phyloP scores from a whole-genome alignment of 345 rosid genomes.

The Gynandropsis gynandra region DNA sequence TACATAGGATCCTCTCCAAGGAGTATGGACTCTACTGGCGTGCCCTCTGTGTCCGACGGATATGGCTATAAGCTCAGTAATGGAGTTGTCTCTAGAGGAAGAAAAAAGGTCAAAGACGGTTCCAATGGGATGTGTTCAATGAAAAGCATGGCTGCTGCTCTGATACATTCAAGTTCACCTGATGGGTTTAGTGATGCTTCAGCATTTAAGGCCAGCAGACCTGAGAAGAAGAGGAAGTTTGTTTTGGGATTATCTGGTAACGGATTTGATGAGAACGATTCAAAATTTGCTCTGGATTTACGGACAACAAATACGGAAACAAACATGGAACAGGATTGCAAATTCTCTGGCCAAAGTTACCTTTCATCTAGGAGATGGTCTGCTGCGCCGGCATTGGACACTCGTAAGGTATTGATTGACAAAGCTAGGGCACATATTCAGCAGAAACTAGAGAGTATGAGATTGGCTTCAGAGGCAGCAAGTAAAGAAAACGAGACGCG shows the following conservation, averaged over 20 bases:
- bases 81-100: constrained; percentile 33
- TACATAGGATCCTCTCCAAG: constrained; percentile 51
- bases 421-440: constrained; percentile 62
- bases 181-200: constrained; percentile 30
- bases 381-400: constrained; percentile 62
- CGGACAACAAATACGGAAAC: constrained; percentile 30
- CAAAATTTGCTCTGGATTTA: constrained; percentile 36
- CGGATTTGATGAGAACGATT: constrained; percentile 52
- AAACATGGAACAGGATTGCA: constrained; percentile 35
- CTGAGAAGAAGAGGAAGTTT: constrained; percentile 78
- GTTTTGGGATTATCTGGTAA: constrained; percentile 39
- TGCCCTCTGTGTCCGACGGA: constrained; percentile 42
- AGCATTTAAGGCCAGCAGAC: constrained; percentile 38
- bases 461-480: constrained; percentile 39
- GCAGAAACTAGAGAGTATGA: constrained; percentile 57
- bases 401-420: constrained; percentile 68
- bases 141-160: constrained; percentile 26
- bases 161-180: constrained; percentile 25
- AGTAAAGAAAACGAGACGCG: constrained; percentile 18
- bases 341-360: constrained; percentile 39
- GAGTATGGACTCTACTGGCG: constrained; percentile 46
- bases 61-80: constrained; percentile 44
- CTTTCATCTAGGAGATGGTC: constrained; percentile 42
- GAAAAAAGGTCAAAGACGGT: constrained; percentile 41
- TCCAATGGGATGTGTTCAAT: constrained; percentile 43